phyloP scores from a whole-genome alignment of 768 basidiomycete genomes.

The Hydnomerulius pinastri region DNA sequence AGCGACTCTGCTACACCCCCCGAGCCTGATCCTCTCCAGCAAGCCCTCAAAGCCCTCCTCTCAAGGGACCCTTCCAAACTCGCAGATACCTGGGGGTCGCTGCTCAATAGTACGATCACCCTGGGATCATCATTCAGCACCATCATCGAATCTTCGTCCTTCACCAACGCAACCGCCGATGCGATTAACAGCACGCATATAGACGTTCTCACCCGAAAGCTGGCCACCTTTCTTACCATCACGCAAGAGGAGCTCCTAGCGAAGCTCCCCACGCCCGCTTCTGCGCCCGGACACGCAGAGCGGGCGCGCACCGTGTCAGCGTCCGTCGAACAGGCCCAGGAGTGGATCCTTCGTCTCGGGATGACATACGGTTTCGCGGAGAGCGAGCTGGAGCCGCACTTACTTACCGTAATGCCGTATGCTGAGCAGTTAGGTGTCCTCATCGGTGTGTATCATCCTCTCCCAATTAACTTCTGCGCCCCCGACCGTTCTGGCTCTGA shows the following conservation, averaged over 20 bases:
- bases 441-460: conserved; percentile 11
- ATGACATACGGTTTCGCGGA: not conserved
- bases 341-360: not conserved
- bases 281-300: conserved; percentile 11
- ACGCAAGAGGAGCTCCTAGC: conserved; percentile 4
- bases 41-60: not conserved
- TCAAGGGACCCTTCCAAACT: conserved; percentile 5
- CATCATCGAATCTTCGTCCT: not conserved
- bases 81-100: conserved; percentile 3
- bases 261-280: conserved; percentile 7
- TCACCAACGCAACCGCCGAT: not conserved
- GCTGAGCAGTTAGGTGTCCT: conserved; percentile 6
- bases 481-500: no score
- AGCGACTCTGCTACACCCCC: not conserved
- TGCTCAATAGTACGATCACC: conserved; percentile 1
- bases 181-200: not conserved
- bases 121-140: not conserved
- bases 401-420: conserved; percentile 1
- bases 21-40: not conserved
- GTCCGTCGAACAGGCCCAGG: conserved; percentile 1
- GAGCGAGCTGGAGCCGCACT: conserved; percentile 2
- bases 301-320: not conserved
- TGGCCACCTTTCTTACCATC: not conserved
- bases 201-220: not conserved
- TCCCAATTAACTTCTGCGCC: not conserved